phyloP scores from a whole-genome alignment of 768 basidiomycete genomes.

The Sarcodon aspratus region DNA sequence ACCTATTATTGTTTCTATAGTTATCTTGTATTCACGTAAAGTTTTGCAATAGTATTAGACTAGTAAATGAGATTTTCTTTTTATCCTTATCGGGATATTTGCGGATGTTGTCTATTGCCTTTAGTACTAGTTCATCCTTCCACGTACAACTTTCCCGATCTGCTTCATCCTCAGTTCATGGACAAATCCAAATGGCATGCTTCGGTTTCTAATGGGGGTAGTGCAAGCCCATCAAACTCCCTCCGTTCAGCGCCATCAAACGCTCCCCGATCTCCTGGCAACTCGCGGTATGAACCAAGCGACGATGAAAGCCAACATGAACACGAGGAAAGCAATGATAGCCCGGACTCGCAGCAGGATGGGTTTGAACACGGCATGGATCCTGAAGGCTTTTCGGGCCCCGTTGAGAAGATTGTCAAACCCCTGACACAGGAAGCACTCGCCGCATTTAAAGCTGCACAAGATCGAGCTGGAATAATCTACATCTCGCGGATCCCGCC shows the following conservation, averaged over 20 bases:
- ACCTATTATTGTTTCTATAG: not conserved
- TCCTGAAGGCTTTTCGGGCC: conserved; percentile 46
- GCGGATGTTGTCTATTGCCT: conserved; percentile 4
- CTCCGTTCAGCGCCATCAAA: not conserved
- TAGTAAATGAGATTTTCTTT: not conserved
- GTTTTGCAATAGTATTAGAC: not conserved
- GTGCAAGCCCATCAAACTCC: not conserved
- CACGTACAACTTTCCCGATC: not conserved
- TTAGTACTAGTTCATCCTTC: not conserved
- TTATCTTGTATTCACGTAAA: not conserved
- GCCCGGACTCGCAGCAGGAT: conserved; percentile 12
- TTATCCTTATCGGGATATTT: conserved; percentile 1
- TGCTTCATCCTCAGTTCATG: not conserved
- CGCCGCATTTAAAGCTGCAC: conserved; percentile 60
- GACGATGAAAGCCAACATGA: conserved; percentile 10
- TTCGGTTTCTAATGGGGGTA: too few relatives aligned
- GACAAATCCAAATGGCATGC: not conserved
- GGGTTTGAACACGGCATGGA: conserved; percentile 40
- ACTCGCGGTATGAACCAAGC: not conserved
- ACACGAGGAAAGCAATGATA: conserved; percentile 15
- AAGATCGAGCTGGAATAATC: conserved; percentile 72
- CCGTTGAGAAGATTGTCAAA: conserved; percentile 48
- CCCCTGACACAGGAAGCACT: conserved; percentile 68
- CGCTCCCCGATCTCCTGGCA: not conserved
- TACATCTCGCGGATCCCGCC: conserved; percentile 97